Base-by-base conservation (phyloP, 1,284 basidiomycete genomes). In the Puccinia polysora region DNA sequence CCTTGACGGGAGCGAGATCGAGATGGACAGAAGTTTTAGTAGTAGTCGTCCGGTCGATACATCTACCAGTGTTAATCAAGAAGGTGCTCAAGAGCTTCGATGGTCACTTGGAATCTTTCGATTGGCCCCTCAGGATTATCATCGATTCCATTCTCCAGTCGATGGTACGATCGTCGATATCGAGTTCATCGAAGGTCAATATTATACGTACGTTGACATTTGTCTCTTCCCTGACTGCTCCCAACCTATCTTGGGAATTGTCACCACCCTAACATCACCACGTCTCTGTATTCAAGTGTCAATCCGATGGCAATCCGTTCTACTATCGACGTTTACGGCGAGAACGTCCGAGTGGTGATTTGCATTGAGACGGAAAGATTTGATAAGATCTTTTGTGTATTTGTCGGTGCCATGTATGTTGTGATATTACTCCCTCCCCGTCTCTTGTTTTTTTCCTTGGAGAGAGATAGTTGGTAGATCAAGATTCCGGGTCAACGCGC, bases 111-210 rank as follows among this genome's bases (percentile, higher is more conserved):
- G 43, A 2, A 73, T 73, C 34, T 73, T 73, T 45, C 49, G 70
- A 47, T 83, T 97, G n/a, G 92, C 92, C 0, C 92, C 93, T 0
- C 92, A 71, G 79, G 93, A 96, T 79, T 98, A 98, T 78, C 95
- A 98, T 80, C 88, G 95, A 0, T 97, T 94, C 84, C 94, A 97
- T 80, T 88, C 87, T 0, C 92, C 93, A 0, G 90, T 95, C 20
- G 88, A 91, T 75, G 94, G 91, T 1, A 74, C 65, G 7, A 75
- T 81, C 0, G 77, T 77, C 28, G 69, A 74, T 8, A 73, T 76
- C 3, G 72, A 75, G 2, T 76, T 73, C 45, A 77, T 80, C 50
- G 75, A 76, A 12, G 80, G 80, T 8, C 77, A 80, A 60, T 81
- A 81, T 74, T 74, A 75, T 49, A 74, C 74, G 65, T 73, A n/a